Evolutionary conservation across 805 yeast species (phyloP), one percentile per base, ranked within the genome.

Genomic region (Tetrapisispora taiwanensis): DNA sequence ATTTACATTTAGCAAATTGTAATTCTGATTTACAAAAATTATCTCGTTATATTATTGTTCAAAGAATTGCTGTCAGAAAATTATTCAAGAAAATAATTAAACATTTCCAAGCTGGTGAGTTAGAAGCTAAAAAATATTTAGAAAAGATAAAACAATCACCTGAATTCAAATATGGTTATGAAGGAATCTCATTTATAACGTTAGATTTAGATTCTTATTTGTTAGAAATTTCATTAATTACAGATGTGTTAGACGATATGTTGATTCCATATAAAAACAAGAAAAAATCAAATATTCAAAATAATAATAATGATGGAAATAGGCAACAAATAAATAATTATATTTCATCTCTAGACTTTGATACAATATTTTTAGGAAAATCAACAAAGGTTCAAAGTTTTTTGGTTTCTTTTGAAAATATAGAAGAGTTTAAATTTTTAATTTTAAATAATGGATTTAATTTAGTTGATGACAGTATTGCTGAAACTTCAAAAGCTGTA

Each of bases 21-120:
- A 61, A 53, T 39, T 48, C 48, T 26, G 72, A 70, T 37, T 59
- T 78, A 41, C 78, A 76, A 47, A 71, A 74, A 48, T 58, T 80
- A 35, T 70, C 79, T 32, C 69, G 79, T 46, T 80, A 73, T 52
- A 69, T 79, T 17, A 59, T 78, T 27, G 63, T 79, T 36, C 86
- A 80, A 53, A 78, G 76, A 55, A 71, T 79, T 27, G 84, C 84
- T 9, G 56, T 76, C 13, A 70, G 73, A 52, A 80, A 79, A 62
- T 68, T 79, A 45, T 71, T 78, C 52, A 78, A 79, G 60, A 79
- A 79, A 56, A 72, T 61, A 17, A 36, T 47, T 8, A 52, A 55
- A 26, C 53, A 58, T 43, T 55, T 52, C 45, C 58, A 58, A 10
- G 41, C 42, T 39, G 53, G 51, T 4, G 37, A 36, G 14, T 22